Conservation (phyloP, 805 yeast species). For the Metschnikowia cubensis region DNA sequence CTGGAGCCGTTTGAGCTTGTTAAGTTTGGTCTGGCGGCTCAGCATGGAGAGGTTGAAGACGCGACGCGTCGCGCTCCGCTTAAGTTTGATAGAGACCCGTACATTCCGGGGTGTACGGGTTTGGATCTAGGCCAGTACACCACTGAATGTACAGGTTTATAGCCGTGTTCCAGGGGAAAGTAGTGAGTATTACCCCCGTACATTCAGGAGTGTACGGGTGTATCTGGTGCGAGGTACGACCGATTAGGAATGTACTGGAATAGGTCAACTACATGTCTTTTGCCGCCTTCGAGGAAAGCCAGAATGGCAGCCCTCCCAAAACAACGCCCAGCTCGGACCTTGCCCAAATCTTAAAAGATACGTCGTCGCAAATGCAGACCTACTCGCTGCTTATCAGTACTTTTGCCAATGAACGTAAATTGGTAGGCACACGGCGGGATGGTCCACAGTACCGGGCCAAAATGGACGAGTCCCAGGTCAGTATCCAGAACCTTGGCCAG, state of each 20-base stretch:
- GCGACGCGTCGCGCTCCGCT: not conserved
- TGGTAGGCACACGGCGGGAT: slow-evolving; percentile 54
- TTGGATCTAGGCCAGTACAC: not conserved
- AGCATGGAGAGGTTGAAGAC: slow-evolving; percentile 14
- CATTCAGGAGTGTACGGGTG: not conserved
- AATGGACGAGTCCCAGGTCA: slow-evolving; percentile 30
- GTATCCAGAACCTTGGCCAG: slow-evolving; percentile 28
- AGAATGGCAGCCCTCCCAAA: slow-evolving; percentile 20
- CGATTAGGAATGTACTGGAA: no score
- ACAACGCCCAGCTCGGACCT: slow-evolving; percentile 21
- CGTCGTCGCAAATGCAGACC: slow-evolving; percentile 40
- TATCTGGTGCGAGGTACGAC: no score
- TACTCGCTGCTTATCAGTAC: slow-evolving; percentile 49
- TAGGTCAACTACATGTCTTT: slow-evolving; percentile 41
- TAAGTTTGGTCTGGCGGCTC: slow-evolving; percentile 33
- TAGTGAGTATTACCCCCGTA: not conserved
- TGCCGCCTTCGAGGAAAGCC: slow-evolving; percentile 54
- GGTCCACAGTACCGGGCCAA: slow-evolving; percentile 29
- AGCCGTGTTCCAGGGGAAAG: not conserved
- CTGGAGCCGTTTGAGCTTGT: slow-evolving; percentile 57
- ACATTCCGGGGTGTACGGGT: no score
- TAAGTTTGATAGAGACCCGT: no score
- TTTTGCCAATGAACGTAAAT: slow-evolving; percentile 46
- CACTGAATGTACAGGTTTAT: not conserved
- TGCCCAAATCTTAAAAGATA: slow-evolving; percentile 30